Base-by-base conservation (phyloP, 805 yeast genomes). In the Teunomyces barrocoloradensis region DNA sequence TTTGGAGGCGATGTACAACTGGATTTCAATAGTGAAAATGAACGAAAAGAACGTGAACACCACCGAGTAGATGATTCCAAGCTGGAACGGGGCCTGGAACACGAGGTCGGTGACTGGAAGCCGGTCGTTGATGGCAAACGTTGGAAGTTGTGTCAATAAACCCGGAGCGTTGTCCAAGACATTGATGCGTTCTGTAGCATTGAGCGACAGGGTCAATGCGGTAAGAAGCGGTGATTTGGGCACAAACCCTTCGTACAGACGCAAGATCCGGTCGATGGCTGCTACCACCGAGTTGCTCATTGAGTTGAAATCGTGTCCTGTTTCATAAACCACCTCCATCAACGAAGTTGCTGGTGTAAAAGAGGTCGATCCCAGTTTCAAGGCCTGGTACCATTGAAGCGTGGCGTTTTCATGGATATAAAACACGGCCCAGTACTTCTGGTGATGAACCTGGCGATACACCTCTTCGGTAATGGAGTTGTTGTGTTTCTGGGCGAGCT, bases 31-130 rank as follows among this genome's bases (percentile, higher is more conserved):
- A 33, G 63, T 51, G 52, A 64, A 62, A 12, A 66, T 41, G 39
- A 67, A 68, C 51, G 62, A 69, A 59, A 66, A 67, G 45, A 68
- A 68, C 6, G 71, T 54, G 50, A 68, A 67, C 4, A 65, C 52
- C 21, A 64, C 60, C 50, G 65, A 53, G 50, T 67, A 67, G 35
- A 67, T 58, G 20, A 65, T 45, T 0, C 71, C 72, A n/a, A 67
- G 51, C 41, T 65, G 66, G 15, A 66, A 54, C 0, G 70, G 67
- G 10, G 69, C 71, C 45, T 58, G 66, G 29, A 57, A 56, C 15
- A 65, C 55, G 32, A 53, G 58, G 30, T 57, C 40, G 1, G 44
- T 40, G 1, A 65, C 65, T 1, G 71, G 71, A 9, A 59, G 46
- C 4, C 51, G 42, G 43, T 67, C 71, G 15, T 44, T 43, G n/a